phyloP scores from a whole-genome alignment of 768 basidiomycete species.

The Pulveroboletus sp. region DNA sequence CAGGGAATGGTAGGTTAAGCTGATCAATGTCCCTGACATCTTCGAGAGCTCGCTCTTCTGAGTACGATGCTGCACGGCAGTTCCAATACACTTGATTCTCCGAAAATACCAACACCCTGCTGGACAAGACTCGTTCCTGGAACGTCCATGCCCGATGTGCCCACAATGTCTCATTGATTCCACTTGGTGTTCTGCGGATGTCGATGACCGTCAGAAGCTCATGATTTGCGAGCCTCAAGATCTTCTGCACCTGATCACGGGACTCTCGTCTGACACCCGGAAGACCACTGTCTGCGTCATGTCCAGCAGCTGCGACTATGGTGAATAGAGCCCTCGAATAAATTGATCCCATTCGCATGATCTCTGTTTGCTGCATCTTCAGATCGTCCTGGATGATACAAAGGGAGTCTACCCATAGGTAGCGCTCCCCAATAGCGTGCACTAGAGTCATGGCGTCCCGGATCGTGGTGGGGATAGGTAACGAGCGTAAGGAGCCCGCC shows the following conservation, averaged over 20 bases:
- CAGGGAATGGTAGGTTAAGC: not conserved
- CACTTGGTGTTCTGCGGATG: not conserved
- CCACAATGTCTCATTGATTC: constrained; percentile 7
- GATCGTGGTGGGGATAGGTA: constrained; percentile 20
- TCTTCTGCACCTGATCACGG: constrained; percentile 4
- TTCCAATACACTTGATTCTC: constrained; percentile 16
- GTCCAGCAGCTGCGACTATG: constrained; percentile 16
- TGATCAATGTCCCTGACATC: not conserved
- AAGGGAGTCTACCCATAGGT: constrained; percentile 24
- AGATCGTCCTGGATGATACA: constrained; percentile 21
- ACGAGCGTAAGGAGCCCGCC: not conserved
- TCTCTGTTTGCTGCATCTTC: constrained; percentile 14
- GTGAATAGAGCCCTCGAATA: constrained; percentile 17
- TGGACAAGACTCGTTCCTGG: constrained; percentile 16
- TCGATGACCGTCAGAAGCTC: constrained; percentile 15
- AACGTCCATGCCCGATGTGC: constrained; percentile 18
- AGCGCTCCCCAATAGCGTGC: constrained; percentile 18
- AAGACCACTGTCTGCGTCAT: constrained; percentile 10
- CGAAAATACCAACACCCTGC: constrained; percentile 17
- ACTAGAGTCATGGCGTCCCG: constrained; percentile 21
- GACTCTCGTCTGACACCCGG: constrained; percentile 5
- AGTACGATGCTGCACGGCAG: constrained; percentile 6
- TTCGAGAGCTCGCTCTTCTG: constrained; percentile 14
- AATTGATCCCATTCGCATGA: constrained; percentile 18
- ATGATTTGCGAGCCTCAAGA: constrained; percentile 3